A percentile compares a stretch with the other conserved stretches of the same genome.
Conservation (phyloP, 2,329 filamentous ascomycete species). For the Colletotrichum higginsianum region DNA sequence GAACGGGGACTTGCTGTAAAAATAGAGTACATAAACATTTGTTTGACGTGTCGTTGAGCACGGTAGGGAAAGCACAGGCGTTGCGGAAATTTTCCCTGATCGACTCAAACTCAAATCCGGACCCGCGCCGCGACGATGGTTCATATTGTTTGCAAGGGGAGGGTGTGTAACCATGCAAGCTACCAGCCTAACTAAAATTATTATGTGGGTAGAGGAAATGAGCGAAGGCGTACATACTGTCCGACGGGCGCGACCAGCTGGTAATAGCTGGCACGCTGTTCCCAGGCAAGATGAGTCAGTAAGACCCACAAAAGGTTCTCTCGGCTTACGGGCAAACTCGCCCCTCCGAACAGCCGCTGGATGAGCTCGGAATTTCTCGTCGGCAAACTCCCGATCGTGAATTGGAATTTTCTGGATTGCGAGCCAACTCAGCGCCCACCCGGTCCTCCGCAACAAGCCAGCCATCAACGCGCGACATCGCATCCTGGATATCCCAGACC, state of each 20-base stretch:
- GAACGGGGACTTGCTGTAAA: neutral
- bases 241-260: neutral
- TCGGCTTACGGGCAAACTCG: constrained; percentile 33
- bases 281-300: neutral
- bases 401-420: constrained; percentile 36
- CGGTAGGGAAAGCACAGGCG: constrained; percentile 17
- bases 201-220: neutral
- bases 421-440: constrained; percentile 15
- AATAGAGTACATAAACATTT: constrained; percentile 2
- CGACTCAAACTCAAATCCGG: constrained; percentile 25
- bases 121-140: neutral
- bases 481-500: constrained; percentile 9
- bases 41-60: neutral
- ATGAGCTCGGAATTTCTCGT: constrained; percentile 41
- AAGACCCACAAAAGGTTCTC: constrained; percentile 12
- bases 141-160: constrained; percentile 1
- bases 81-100: constrained; percentile 26
- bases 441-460: constrained; percentile 9
- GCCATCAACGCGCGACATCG: constrained; percentile 30
- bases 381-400: constrained; percentile 30
- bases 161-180: neutral
- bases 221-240: no score
- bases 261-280: neutral
- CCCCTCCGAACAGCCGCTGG: neutral
- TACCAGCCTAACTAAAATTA: neutral